Base-by-base conservation (phyloP, 495 filamentous ascomycete species). In the Penicillium desertorum region DNA sequence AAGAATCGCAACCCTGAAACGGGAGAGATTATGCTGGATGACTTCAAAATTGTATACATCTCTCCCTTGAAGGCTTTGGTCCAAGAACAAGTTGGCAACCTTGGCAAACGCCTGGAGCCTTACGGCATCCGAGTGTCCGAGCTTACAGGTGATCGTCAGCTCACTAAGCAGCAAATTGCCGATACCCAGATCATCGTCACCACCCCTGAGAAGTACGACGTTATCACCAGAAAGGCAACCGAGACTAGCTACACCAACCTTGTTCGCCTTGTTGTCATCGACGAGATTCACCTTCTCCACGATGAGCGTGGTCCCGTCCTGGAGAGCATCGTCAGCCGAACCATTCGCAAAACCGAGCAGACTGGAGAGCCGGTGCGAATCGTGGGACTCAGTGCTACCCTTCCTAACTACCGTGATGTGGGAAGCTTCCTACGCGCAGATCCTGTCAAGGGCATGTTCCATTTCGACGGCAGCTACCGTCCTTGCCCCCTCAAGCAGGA, bases 151-250 rank as follows among this genome's bases (percentile, higher is more conserved):
- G 94, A 99, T 74, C 89, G 94, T 22, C 95, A 98, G 67, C 91
- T 99, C 71, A 98, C 94, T 36, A 99, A 99, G 71, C 92, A 96
- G 68, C 94, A 98, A 74, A 97, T 99, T 57, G 84, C 91, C 25
- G 95, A 99, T 62, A 98, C 94, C 7, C 94, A 99, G 68, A 87
- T 99, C 63, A 99, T 99, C 64, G 92, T 99, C 44, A 99, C 94
- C 3, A 99, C 94, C 0, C 94, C 94, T 10, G 94, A 99, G 69
- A 99, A 99, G 76, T 99, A 89, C 86, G 94, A 99, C 75, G 95
- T 99, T 55, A 96, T 99, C 63, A 99, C 95, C 5, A 86, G 94
- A 62, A 99, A 99, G 74, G 95, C 93, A 4, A 96, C 93, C 0
- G 94, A 99, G 72, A 82, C 92, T 52, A 93, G 92, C 60, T 99